Evolutionary conservation across 202 grass and related monocot genomes (phyloP).

Genomic region (Zizania palustris): DNA sequence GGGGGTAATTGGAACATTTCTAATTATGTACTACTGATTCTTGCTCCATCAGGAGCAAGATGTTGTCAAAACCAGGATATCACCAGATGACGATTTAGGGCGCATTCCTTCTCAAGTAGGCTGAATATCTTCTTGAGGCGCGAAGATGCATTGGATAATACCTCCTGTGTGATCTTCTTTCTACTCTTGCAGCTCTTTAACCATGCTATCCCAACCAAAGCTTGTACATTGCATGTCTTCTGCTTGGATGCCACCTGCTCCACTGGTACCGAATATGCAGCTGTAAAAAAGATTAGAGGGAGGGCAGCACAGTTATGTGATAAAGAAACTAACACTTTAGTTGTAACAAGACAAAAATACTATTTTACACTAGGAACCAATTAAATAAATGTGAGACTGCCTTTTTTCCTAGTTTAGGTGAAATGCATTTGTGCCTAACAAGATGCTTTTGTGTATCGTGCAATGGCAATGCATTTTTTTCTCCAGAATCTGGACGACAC

Average conservation of each 20-base stretch:
- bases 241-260: slow-evolving; percentile 53
- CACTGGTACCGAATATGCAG: slow-evolving; percentile 82
- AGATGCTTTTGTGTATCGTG: slow-evolving; percentile 1
- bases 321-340: neutral
- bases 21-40: slow-evolving; percentile 17
- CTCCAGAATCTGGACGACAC: too few relatives aligned
- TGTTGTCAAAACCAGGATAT: neutral
- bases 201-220: slow-evolving; percentile 68
- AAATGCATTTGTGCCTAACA: neutral
- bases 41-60: slow-evolving; percentile 23
- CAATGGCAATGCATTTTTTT: neutral
- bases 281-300: slow-evolving; percentile 43
- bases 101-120: slow-evolving; percentile 64
- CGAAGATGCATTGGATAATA: slow-evolving; percentile 52
- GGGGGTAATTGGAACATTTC: neutral
- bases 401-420: neutral
- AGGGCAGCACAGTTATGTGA: neutral
- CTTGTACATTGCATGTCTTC: slow-evolving; percentile 65
- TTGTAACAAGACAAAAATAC: neutral
- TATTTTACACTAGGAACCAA: neutral
- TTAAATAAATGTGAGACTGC: neutral
- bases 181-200: slow-evolving; percentile 74
- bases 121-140: slow-evolving; percentile 76
- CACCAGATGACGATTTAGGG: neutral
- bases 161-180: slow-evolving; percentile 75